These are phyloP conservation scores for Cercis canadensis DNA, from an alignment of 306 rosid genomes.

Conservation along the genomic window DNA sequence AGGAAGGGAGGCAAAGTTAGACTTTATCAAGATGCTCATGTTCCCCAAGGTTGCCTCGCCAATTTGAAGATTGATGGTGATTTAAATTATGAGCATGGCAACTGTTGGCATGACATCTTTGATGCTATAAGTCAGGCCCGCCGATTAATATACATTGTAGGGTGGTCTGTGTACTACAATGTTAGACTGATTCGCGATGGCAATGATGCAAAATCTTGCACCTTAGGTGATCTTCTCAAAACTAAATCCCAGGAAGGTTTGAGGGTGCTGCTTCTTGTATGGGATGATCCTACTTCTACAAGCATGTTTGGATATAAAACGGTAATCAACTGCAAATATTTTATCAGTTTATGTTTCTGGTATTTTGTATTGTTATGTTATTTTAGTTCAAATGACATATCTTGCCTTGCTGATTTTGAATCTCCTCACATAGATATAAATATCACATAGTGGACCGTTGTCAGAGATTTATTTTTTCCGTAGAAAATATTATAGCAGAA, in stretches of 20 bases:
- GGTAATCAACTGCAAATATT: constrained; percentile 47
- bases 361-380: neutral
- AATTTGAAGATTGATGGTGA: constrained; percentile 52
- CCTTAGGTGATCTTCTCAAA: constrained; percentile 81
- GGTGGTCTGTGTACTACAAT: constrained; percentile 88
- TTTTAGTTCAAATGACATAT: neutral
- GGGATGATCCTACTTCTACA: constrained; percentile 92
- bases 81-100: constrained; percentile 53
- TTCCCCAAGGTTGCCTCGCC: constrained; percentile 59
- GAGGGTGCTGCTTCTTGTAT: constrained; percentile 84
- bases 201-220: constrained; percentile 36
- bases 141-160: constrained; percentile 73
- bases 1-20: constrained; percentile 77
- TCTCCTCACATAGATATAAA: neutral
- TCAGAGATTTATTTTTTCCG: neutral
- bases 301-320: constrained; percentile 69
- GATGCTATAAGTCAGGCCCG: constrained; percentile 76
- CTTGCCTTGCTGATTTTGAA: neutral
- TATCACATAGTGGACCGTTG: neutral
- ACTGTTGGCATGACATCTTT: constrained; percentile 79
- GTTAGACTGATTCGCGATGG: constrained; percentile 68
- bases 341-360: constrained; percentile 15
- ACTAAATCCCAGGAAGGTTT: constrained; percentile 87
- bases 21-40: constrained; percentile 93
- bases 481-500: neutral